Evolutionary conservation across 2,329 filamentous ascomycete species (phyloP).

Genomic region (Cryphonectria radicalis): DNA sequence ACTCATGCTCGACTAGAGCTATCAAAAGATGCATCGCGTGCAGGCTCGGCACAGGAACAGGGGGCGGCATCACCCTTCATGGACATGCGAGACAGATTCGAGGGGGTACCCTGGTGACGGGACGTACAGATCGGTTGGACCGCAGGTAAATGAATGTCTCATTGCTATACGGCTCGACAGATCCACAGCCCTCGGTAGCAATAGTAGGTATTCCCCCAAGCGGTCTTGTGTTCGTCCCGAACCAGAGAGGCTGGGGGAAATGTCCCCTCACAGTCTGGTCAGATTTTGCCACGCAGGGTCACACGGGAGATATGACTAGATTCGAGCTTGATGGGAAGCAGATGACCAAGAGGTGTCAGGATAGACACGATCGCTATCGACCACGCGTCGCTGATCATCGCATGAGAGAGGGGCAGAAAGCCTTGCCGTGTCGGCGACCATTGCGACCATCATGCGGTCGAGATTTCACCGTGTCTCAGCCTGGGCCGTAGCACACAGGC

Average conservation of each 20-base stretch:
- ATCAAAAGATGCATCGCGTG: background rate
- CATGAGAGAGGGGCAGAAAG: background rate
- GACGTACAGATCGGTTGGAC: background rate
- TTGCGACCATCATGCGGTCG: constrained; percentile 1
- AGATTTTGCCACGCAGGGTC: background rate
- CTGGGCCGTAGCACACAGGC: background rate
- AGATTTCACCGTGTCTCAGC: constrained; percentile 10
- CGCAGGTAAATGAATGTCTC: background rate
- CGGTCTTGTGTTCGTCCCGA: background rate
- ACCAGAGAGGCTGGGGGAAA: background rate
- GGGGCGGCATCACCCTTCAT: background rate
- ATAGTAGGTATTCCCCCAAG: background rate
- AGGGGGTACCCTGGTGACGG: background rate
- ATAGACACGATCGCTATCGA: background rate
- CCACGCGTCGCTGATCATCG: constrained; percentile 4
- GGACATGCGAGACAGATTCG: background rate
- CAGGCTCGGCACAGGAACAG: background rate
- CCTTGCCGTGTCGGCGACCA: constrained; percentile 16
- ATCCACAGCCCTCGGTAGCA: background rate
- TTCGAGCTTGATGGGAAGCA: background rate
- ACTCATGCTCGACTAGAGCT: background rate
- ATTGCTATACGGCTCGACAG: background rate
- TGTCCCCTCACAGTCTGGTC: background rate
- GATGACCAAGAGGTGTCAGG: background rate
- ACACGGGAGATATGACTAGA: background rate